Percentiles rank a stretch among this genome's conserved stretches.
Evolutionary conservation across 202 grass and related monocot species (phyloP).

Genomic region (Hordeum pubiflorum): DNA sequence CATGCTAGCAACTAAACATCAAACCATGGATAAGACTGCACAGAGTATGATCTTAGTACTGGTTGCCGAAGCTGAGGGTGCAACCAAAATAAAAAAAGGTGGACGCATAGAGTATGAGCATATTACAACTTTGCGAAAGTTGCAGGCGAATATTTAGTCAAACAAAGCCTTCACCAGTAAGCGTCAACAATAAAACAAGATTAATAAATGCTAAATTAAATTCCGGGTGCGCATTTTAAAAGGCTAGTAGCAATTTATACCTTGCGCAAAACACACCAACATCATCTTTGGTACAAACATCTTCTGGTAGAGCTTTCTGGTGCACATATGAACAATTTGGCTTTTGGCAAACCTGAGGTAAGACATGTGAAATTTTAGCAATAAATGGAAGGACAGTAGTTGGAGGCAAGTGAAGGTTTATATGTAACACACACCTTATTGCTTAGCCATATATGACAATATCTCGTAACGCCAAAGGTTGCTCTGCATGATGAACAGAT

Average conservation of each 20-base stretch:
- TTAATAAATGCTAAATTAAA: background rate
- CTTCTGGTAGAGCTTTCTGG: conserved; percentile 39
- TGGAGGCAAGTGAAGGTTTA: conserved; percentile 1
- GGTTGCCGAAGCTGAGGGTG: background rate
- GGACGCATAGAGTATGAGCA: background rate
- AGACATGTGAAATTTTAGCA: conserved; percentile 4
- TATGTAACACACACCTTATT: conserved; percentile 43
- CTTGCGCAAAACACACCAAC: conserved; percentile 55
- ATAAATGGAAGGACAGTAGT: conserved; percentile 2
- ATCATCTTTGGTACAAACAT: conserved; percentile 58
- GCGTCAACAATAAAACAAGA: background rate
- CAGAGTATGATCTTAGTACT: background rate
- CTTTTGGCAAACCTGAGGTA: conserved; percentile 44
- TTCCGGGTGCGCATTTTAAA: background rate
- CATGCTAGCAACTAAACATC: background rate
- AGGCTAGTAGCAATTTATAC: conserved; percentile 16
- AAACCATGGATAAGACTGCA: background rate
- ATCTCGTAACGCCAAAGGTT: conserved; percentile 66
- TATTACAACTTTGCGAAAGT: background rate
- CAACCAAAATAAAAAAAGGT: conserved; percentile 1
- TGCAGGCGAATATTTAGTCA: background rate
- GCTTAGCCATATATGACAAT: conserved; percentile 57
- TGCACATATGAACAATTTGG: conserved; percentile 63
- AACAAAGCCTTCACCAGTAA: background rate
- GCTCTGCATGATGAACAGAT: conserved; percentile 45